A percentile compares a stretch with the other conserved stretches of the same genome.
Evolutionary conservation across 768 basidiomycete species (phyloP).

Genomic region (Collybiopsis confluens): DNA sequence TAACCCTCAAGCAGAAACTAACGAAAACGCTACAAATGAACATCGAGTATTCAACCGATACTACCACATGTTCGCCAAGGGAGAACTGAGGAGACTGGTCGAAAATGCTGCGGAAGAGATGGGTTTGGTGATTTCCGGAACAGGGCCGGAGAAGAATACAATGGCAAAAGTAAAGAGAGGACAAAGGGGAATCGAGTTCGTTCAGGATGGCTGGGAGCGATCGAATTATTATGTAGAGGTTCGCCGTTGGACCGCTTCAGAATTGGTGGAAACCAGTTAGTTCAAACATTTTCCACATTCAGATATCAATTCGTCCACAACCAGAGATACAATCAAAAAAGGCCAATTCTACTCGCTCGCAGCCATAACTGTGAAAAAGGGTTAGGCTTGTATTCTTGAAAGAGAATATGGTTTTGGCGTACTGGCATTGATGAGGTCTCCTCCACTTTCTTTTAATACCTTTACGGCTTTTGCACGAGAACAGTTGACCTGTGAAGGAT

Average conservation of each 20-base stretch:
- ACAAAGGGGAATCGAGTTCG: conserved; percentile 55
- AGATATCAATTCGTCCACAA: conserved; percentile 18
- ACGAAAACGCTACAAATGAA: neutral
- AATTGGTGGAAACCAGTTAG: too few relatives aligned
- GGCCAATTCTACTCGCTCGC: conserved; percentile 70
- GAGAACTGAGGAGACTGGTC: conserved; percentile 68
- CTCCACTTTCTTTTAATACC: conserved; percentile 85
- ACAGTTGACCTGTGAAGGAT: conserved; percentile 69
- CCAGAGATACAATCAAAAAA: conserved; percentile 15
- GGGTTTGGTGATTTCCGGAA: conserved; percentile 48
- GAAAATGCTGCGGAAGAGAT: conserved; percentile 57
- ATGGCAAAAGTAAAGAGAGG: neutral
- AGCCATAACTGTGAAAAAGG: conserved; percentile 71
- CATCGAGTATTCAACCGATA: conserved; percentile 75
- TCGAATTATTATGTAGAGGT: conserved; percentile 87
- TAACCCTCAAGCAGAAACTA: neutral
- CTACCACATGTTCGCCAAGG: conserved; percentile 91
- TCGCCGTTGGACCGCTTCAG: conserved; percentile 46
- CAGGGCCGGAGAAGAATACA: conserved; percentile 25
- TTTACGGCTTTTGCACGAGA: conserved; percentile 89
- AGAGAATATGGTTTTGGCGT: conserved; percentile 34
- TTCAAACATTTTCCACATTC: too few relatives aligned
- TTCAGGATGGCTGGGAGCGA: conserved; percentile 79
- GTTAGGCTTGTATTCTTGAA: neutral
- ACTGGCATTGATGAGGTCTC: conserved; percentile 97